A percentile compares a stretch with the other conserved stretches of the same genome.
Conservation (phyloP, 2,329 filamentous ascomycete species). For the Fulvia fulva region DNA sequence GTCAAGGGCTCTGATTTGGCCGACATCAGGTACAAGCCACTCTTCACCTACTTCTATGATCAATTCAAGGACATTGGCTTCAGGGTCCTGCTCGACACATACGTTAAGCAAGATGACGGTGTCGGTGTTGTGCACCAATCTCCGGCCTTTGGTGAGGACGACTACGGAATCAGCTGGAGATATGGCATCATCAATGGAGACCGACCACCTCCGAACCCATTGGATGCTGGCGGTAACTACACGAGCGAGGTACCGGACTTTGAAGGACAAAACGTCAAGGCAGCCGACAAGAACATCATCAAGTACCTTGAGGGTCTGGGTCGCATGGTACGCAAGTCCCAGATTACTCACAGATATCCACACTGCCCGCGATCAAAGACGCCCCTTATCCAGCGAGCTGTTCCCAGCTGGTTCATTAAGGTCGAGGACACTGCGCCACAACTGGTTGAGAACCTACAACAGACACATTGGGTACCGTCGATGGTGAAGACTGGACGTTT, state of each 20-base stretch:
- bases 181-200: slow-evolving; percentile 72
- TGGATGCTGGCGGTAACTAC: slow-evolving; percentile 80
- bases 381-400: slow-evolving; percentile 85
- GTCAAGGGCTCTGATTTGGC: slow-evolving; percentile 79
- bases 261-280: slow-evolving; percentile 82
- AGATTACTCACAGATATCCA: slow-evolving; percentile 86
- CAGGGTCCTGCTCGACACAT: slow-evolving; percentile 74
- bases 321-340: slow-evolving; percentile 76
- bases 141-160: slow-evolving; percentile 91
- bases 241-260: slow-evolving; percentile 75
- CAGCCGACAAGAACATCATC: slow-evolving; percentile 88
- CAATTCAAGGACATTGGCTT: slow-evolving; percentile 84
- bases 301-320: slow-evolving; percentile 76
- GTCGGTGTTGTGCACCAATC: slow-evolving; percentile 92
- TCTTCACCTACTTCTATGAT: slow-evolving; percentile 86
- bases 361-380: slow-evolving; percentile 96
- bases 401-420: slow-evolving; percentile 92
- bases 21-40: slow-evolving; percentile 82
- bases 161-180: slow-evolving; percentile 79
- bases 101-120: slow-evolving; percentile 86
- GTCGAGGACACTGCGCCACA: slow-evolving; percentile 77
- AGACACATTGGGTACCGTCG: slow-evolving; percentile 85
- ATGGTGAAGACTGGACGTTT: slow-evolving; percentile 92
- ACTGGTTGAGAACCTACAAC: slow-evolving; percentile 86
- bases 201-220: slow-evolving; percentile 79